Evolutionary conservation across 2,329 filamentous ascomycete species (phyloP), one percentile per base, ranked within the genome.

Genomic region (Samsoniella hepiali): DNA sequence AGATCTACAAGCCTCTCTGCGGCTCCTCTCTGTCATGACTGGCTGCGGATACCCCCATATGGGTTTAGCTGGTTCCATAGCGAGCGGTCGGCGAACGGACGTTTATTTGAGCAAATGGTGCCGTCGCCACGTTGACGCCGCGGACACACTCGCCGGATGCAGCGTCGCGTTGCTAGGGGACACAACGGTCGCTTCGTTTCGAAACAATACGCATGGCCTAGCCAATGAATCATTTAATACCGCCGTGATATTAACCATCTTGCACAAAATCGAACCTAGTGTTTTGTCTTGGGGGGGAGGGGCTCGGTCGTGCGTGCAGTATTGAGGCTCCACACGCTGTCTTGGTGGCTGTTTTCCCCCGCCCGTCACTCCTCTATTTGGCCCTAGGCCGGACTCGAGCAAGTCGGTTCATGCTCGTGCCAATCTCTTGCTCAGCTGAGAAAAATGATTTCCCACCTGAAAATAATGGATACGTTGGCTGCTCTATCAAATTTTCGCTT

Each of bases 1-100:
- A 32, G 57, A 60, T 60, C 45, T 60, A 51, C 45, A 58, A 60
- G 57, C 57, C 57, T 44, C 31, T 6, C 38, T 22, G 9, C 17
- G 17, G 27, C 11, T 31, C 15, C 15, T 42, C 36, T 40, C 55
- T 38, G 32, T 36, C 40, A 47, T 58, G n/a, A 36, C 44, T 50
- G 57, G 55, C 40, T n/a, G 29, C 40, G 22, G 22, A 22, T 22
- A 22, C 22, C 22, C 22, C 22, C 22, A 22, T 22, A 22, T 47
- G 27, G n/a, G 32, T 44, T 22, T 15, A 8, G 17, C 32, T 38
- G 40, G 54, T 45, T 47, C 45, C 44, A 38, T 58, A 13, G 32
- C 57, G 40, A 32, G 10, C 17, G 38, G n/a, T 29, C 44, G 42
- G 56, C 44, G 44, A 50, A 50, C 34, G 44, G 57, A 59, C 57